phyloP scores from a whole-genome alignment of 768 basidiomycete species.

The Gymnopilus dilepis region DNA sequence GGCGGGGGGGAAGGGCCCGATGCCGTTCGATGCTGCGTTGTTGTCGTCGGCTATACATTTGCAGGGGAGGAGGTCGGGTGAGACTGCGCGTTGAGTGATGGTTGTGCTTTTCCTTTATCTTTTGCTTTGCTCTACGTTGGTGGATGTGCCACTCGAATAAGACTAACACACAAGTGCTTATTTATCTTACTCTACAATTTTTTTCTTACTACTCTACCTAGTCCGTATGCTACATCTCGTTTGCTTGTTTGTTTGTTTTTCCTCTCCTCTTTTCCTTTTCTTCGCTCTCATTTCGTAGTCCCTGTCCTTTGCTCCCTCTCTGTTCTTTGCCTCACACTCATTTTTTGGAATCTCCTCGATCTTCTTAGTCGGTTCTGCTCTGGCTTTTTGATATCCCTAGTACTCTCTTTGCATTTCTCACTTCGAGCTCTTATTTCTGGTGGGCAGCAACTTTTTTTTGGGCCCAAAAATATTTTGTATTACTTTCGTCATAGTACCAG shows the following conservation, averaged over 20 bases:
- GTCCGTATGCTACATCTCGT: background rate
- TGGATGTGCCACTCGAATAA: too few relatives aligned
- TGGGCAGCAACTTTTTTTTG: too few relatives aligned
- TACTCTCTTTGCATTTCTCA: too few relatives aligned
- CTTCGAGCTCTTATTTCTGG: too few relatives aligned
- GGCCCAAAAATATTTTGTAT: too few relatives aligned
- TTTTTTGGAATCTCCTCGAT: too few relatives aligned
- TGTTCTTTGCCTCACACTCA: background rate
- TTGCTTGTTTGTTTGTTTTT: background rate
- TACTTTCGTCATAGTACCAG: too few relatives aligned
- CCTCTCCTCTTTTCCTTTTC: background rate
- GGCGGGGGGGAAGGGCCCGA: slow-evolving; percentile 18
- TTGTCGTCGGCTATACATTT: slow-evolving; percentile 55
- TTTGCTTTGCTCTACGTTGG: background rate
- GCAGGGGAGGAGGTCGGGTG: slow-evolving; percentile 23
- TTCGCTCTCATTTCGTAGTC: background rate
- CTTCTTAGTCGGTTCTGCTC: too few relatives aligned
- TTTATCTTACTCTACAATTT: slow-evolving; percentile 1
- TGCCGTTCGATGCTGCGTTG: slow-evolving; percentile 46
- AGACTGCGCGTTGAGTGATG: slow-evolving; percentile 17
- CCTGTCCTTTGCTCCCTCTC: background rate
- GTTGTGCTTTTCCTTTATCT: background rate
- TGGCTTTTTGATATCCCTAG: too few relatives aligned
- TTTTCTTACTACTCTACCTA: background rate
- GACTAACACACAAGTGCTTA: background rate